Evolutionary conservation across 768 basidiomycete species (phyloP), one percentile per base, ranked within the genome.

Genomic region (Wakefieldia striispora): DNA sequence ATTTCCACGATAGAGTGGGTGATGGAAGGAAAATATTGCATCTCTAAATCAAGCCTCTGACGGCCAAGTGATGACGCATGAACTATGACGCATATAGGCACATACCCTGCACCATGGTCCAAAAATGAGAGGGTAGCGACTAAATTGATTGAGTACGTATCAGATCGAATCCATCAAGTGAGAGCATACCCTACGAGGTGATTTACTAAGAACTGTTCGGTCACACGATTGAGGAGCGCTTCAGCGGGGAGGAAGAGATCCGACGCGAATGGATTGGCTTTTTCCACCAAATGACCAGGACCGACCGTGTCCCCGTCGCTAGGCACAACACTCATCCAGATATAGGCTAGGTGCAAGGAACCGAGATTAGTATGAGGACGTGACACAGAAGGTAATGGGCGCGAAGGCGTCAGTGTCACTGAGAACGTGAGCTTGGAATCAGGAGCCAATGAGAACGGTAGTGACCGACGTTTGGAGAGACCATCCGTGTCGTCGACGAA

Each of bases 81-180:
- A 50, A 40, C 45, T 24, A 26, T 33, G 42, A 40, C 39, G 50
- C 46, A 46, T 50, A 53, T 40, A 47, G 38, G 45, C 36, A 63
- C 66, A 47, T 70, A 84, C 88, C 72, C 76, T 75, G 61, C 75
- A 72, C 81, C 82, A 83, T 23, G 73, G 66, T 3, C 89, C 89
- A 63, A 91, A 91, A 48, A 90, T 78, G 34, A 88, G 72, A 19
- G 89, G 89, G 68, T 90, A 89, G 3, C 82, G 81, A 59, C 89
- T 91, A 56, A 27, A 36, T 31, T 29, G 19, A 39, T 62, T 19
- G 17, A 47, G 31, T 44, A 31, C 27, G 55, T 41, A 53, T 57
- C 50, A 44, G 45, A 47, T 33, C 51, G 37, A 40, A 35, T 19
- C 6, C 29, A 34, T 45, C 20, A 43, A 49, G 41, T 21, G 44